phyloP scores from a whole-genome alignment of 2,329 filamentous ascomycete species.

The Fusarium sp. region DNA sequence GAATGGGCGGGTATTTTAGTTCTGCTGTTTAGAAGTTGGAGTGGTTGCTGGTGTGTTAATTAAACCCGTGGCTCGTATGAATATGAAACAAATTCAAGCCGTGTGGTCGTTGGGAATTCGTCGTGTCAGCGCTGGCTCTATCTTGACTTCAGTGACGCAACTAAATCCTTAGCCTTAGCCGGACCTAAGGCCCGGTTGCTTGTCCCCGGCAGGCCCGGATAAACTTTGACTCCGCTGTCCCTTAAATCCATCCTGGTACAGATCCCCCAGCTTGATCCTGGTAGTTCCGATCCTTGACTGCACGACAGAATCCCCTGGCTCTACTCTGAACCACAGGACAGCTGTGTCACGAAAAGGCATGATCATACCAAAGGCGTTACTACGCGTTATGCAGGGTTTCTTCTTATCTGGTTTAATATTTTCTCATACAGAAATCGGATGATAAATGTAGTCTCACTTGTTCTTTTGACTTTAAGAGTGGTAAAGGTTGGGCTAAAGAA shows the following conservation, averaged over 20 bases:
- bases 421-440: not conserved
- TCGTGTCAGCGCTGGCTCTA: constrained; percentile 8
- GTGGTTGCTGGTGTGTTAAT: constrained; percentile 17
- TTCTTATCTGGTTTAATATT: not conserved
- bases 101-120: constrained; percentile 12
- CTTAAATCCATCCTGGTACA: constrained; percentile 29
- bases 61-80: constrained; percentile 21
- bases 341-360: not conserved
- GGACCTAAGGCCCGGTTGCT: constrained; percentile 16
- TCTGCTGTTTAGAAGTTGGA: not conserved
- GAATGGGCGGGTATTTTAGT: constrained; percentile 49
- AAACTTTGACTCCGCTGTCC: constrained; percentile 38
- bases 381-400: too few species aligned
- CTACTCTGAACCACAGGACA: not conserved
- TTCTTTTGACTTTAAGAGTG: not conserved
- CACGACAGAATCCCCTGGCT: constrained; percentile 28
- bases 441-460: not conserved
- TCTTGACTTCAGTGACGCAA: constrained; percentile 45
- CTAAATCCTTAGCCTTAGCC: constrained; percentile 25
- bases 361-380: not conserved
- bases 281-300: constrained; percentile 33
- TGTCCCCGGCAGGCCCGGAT: constrained; percentile 31
- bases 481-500: not conserved
- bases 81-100: constrained; percentile 28
- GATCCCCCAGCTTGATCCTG: constrained; percentile 42